These are phyloP conservation scores for Candolleomyces eurysporus DNA, from an alignment of 768 basidiomycete genomes.

Conservation along the genomic window DNA sequence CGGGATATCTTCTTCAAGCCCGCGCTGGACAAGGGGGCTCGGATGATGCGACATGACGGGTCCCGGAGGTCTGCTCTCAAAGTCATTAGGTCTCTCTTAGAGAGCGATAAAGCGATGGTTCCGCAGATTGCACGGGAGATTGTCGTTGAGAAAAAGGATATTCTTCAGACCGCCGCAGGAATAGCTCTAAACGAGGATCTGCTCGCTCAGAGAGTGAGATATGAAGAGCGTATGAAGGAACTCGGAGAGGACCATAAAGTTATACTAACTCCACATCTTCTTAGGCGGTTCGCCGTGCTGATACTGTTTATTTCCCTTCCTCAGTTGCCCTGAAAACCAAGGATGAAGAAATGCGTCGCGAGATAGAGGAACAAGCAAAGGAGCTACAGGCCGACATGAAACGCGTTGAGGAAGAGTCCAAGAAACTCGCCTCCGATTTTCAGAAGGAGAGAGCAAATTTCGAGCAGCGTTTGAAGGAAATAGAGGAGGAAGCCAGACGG, in stretches of 20 bases:
- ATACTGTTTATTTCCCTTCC: neutral
- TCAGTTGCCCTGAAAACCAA: conserved; percentile 37
- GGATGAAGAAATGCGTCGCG: conserved; percentile 44
- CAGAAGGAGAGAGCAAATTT: conserved; percentile 1
- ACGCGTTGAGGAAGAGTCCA: conserved; percentile 37
- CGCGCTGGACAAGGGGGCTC: conserved; percentile 43
- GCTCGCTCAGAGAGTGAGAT: conserved; percentile 42
- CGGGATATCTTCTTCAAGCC: conserved; percentile 44
- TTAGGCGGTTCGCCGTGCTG: neutral
- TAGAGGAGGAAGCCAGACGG: neutral
- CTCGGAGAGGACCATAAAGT: conserved; percentile 47
- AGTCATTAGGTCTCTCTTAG: conserved; percentile 42
- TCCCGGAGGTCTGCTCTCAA: conserved; percentile 36
- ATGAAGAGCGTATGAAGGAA: conserved; percentile 45
- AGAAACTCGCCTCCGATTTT: conserved; percentile 31
- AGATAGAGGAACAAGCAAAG: conserved; percentile 43
- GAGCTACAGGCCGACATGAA: conserved; percentile 43
- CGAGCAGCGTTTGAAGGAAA: conserved; percentile 3
- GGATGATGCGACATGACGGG: conserved; percentile 38
- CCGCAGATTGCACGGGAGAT: conserved; percentile 57
- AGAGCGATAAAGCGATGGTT: conserved; percentile 33
- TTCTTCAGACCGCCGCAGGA: conserved; percentile 53
- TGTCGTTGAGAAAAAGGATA: conserved; percentile 45
- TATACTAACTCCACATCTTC: conserved; percentile 4
- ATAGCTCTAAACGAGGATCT: conserved; percentile 50